phyloP scores from a whole-genome alignment of 306 rosid species.

The Lablab purpureus region DNA sequence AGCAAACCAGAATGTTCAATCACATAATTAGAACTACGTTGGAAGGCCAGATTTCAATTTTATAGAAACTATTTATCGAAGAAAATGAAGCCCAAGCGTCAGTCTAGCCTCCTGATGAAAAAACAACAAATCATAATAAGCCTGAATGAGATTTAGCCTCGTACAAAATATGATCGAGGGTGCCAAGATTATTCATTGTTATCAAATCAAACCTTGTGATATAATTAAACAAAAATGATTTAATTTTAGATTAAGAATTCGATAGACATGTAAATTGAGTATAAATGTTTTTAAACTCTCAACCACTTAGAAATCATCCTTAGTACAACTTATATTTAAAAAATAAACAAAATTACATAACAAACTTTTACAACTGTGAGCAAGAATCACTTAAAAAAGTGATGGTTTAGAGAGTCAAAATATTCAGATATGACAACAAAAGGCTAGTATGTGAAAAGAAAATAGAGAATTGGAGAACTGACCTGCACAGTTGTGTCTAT shows the following conservation, averaged over 20 bases:
- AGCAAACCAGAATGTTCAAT: conserved; percentile 46
- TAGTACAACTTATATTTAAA: too few species aligned
- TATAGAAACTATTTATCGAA: background rate
- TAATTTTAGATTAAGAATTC: too few species aligned
- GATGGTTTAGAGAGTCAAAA: background rate
- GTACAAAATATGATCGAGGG: conserved; percentile 11
- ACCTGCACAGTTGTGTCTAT: conserved; percentile 81
- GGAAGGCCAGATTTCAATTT: background rate
- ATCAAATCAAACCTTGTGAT: background rate
- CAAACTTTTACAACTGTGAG: too few species aligned
- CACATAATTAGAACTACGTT: conserved; percentile 22
- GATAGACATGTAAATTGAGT: background rate
- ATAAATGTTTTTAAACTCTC: too few species aligned
- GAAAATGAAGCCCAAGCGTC: conserved; percentile 13
- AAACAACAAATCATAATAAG: background rate
- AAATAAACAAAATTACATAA: too few species aligned
- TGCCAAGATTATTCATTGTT: background rate
- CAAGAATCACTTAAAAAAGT: background rate
- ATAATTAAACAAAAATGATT: too few species aligned
- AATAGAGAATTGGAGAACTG: conserved; percentile 1
- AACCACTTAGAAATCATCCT: background rate
- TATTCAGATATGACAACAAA: background rate
- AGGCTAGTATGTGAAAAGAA: too few species aligned
- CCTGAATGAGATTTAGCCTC: background rate
- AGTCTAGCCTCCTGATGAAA: conserved; percentile 34